A percentile compares a stretch with the other conserved stretches of the same genome.
Conservation (phyloP, 2,329 filamentous ascomycete species). For the Geosmithia putterillii region DNA sequence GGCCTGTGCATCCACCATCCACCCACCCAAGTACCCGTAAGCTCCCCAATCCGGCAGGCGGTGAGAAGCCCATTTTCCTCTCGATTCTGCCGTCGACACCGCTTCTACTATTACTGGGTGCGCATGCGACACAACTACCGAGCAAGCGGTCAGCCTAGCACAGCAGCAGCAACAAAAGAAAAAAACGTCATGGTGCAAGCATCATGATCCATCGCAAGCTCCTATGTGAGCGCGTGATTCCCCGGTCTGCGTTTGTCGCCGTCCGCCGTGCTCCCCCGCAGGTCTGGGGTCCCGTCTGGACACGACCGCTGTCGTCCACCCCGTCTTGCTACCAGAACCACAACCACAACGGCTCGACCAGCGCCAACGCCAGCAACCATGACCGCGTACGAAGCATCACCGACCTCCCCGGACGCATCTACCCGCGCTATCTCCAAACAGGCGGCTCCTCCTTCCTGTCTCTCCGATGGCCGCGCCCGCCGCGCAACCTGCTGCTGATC, state of each 20-base stretch:
- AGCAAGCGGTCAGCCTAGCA: too few species aligned
- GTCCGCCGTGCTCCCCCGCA: background rate
- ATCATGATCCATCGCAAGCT: conserved; percentile 1
- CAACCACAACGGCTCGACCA: too few species aligned
- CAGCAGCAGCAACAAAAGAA: too few species aligned
- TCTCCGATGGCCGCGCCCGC: conserved; percentile 40
- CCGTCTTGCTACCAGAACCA: too few species aligned
- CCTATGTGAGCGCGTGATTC: background rate
- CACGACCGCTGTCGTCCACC: background rate
- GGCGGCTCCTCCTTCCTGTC: conserved; percentile 38
- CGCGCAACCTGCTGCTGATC: conserved; percentile 44
- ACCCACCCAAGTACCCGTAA: too few species aligned
- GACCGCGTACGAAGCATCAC: conserved; percentile 17
- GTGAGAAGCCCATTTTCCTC: background rate
- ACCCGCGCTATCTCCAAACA: conserved; percentile 27
- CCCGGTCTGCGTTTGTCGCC: background rate
- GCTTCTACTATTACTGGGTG: background rate
- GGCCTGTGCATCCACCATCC: too few species aligned
- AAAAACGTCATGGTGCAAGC: background rate
- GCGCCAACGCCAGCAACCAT: conserved; percentile 5
- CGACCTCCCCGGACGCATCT: conserved; percentile 18
- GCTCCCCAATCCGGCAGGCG: background rate
- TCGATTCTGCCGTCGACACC: background rate
- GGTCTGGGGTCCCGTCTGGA: background rate
- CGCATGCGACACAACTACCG: too few species aligned